Conservation (phyloP, 495 filamentous ascomycete genomes). For the Aspergillus bertholletiae region DNA sequence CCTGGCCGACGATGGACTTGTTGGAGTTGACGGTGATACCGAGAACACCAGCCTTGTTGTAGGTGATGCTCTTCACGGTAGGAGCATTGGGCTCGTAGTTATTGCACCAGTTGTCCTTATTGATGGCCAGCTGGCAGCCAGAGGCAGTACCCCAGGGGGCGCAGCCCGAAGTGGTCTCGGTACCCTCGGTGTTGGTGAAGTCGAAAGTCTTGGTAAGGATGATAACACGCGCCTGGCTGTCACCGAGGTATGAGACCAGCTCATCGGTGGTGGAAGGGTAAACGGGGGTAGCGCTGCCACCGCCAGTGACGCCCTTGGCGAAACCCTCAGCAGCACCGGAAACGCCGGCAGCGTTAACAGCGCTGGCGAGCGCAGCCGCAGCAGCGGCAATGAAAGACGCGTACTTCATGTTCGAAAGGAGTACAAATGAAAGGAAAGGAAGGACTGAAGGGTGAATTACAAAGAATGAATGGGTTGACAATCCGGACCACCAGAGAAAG, state of each 20-base stretch:
- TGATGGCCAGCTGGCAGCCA: conserved; percentile 51
- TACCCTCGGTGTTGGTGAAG: conserved; percentile 42
- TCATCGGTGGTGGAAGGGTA: conserved; percentile 36
- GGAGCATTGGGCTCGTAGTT: conserved; percentile 32
- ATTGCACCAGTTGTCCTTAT: conserved; percentile 45
- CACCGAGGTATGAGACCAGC: conserved; percentile 43
- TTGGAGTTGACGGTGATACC: conserved; percentile 39
- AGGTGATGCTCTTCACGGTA: conserved; percentile 24
- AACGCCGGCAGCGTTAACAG: conserved; percentile 25
- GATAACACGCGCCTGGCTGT: conserved; percentile 33
- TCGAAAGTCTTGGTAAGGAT: conserved; percentile 40
- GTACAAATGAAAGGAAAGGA: conserved; percentile 9
- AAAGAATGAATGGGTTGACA: neutral
- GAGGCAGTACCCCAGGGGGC: conserved; percentile 41
- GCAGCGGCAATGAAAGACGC: conserved; percentile 9
- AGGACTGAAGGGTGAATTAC: conserved; percentile 1
- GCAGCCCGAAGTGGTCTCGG: conserved; percentile 40
- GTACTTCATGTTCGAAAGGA: conserved; percentile 17
- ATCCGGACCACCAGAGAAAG: neutral
- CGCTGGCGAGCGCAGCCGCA: conserved; percentile 12
- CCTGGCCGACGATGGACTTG: conserved; percentile 39
- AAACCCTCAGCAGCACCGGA: conserved; percentile 40
- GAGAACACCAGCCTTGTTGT: conserved; percentile 36
- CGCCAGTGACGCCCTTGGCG: conserved; percentile 38
- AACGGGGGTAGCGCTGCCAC: conserved; percentile 34